These are phyloP conservation scores for Pseudocercospora vitis DNA, from an alignment of 2,329 filamentous ascomycete genomes.

Conservation along the genomic window DNA sequence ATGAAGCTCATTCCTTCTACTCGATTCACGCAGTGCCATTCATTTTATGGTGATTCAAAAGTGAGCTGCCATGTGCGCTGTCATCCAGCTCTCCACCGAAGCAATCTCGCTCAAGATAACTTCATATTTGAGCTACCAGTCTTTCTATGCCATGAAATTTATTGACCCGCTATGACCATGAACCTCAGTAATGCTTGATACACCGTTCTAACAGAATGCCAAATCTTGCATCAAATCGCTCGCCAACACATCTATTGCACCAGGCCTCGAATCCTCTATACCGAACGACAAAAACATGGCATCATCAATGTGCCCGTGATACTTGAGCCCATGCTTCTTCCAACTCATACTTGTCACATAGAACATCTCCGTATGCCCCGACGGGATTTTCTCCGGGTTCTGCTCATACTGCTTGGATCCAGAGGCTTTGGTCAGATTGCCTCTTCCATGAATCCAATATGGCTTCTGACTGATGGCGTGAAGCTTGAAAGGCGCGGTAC, in stretches of 20 bases:
- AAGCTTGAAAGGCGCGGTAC: slow-evolving; percentile 51
- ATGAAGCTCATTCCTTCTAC: no score
- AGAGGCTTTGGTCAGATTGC: slow-evolving; percentile 33
- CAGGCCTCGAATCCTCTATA: slow-evolving; percentile 54
- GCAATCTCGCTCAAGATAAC: no score
- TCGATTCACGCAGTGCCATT: no score
- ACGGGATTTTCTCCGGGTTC: slow-evolving; percentile 27
- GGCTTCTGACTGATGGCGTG: slow-evolving; percentile 53
- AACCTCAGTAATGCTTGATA: no score
- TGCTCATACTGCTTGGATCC: slow-evolving; percentile 12
- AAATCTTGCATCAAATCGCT: slow-evolving; percentile 51
- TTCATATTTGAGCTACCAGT: no score
- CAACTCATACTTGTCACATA: slow-evolving; percentile 60
- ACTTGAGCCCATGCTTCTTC: slow-evolving; percentile 50
- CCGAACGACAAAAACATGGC: slow-evolving; percentile 57
- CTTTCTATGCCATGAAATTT: no score
- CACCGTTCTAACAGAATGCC: slow-evolving; percentile 28
- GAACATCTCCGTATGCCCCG: slow-evolving; percentile 53
- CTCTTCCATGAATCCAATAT: slow-evolving; percentile 57
- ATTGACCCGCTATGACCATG: no score
- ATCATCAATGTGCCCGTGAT: slow-evolving; percentile 60
- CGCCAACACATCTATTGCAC: slow-evolving; percentile 54
- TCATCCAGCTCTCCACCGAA: no score
- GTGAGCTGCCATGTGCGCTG: no score
- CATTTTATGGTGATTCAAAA: no score